Evolutionary conservation across 768 basidiomycete genomes (phyloP), one percentile per base, ranked within the genome.

Genomic region (Tubosaeta sp.): DNA sequence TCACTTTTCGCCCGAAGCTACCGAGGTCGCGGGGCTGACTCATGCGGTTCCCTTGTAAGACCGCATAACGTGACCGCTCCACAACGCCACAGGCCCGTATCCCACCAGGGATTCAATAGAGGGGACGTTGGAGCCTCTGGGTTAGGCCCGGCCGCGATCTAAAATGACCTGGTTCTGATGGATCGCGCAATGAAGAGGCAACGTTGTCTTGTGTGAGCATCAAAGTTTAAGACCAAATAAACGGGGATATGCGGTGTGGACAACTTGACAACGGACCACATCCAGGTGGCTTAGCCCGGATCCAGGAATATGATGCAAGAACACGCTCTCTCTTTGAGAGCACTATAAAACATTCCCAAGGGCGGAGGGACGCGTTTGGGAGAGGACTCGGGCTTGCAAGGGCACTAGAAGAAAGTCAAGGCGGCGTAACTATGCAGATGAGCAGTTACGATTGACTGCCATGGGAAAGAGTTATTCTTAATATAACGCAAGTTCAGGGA

Each of bases 41-140:
- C 52, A 53, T 5, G 19, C 25, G 2, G 31, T 29, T 45, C 50
- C 50, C 55, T 22, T 50, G 38, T 29, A 48, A 39, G 19, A 39
- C 4, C 35, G 33, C 16, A 45, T 44, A 46, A 49, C 52, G 46
- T 51, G 44, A 52, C n/a, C 33, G 37, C 46, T 52, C 55, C 58
- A 60, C 52, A 25, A 52, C 58, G 58, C 65, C 67, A 67, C 63
- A 59, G 54, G 55, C 37, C 61, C 56, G 34, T 47, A 35, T 43
- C 51, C 45, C 50, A 46, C 22, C 32, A 46, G 32, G 43, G 48
- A 43, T 22, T 33, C 27, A 37, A 42, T 46, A n/a, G 35, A 13
- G 46, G 29, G 29, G 29, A 9, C 9, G 5, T 6, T 29, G 29
- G 43, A n/a, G 16, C 7, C 43, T 9, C 43, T 43, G 27, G 37